Base-by-base conservation (phyloP, 1,284 basidiomycete species). In the Ceratobasidium theobromae region DNA sequence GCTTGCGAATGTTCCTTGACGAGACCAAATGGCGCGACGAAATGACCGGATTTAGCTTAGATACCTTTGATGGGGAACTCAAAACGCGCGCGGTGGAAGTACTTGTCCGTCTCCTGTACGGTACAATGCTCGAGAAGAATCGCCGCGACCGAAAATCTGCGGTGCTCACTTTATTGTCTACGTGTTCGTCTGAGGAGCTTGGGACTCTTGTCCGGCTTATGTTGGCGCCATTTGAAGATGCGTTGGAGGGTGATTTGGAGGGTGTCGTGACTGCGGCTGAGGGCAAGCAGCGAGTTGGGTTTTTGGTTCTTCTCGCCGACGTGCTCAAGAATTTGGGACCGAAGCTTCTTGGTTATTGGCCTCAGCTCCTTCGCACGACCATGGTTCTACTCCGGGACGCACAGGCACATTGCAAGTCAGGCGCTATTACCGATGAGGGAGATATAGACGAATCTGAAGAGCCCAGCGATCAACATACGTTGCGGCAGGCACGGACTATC, bases 1-100 rank as follows among this genome's bases (percentile, higher is more conserved):
- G 81, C 16, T 78, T 98, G 21, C 81, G 81, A 27, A 81, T 81
- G 16, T 78, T 99, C 6, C 80, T 99, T 35, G 94, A 98, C 68
- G 89, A 93, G 52, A 88, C 86, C 14, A 82, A 89, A 68, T 97
- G 95, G 86, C 80, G 96, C 25, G 97, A 99, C 72, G 87, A 91
- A 71, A 82, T 99, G 3, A 82, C 87, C 0, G 81, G 85, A 18
- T 82, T 98, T 46, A 82, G 90, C 71, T 77, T 95, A 8, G 33
- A 25, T 18, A 41, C 58, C 6, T 21, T 64, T 2, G 77, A 79
- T 6, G 81, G 82, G 14, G 74, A 77, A 3, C 81, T 96, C 52
- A 85, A 90, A 40, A 74, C 78, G 0, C 86, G 88, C 71, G 79
- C 94, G 8, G 82, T 98, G n/a, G 85, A 88, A 28, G 80, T 91